A percentile compares a stretch with the other conserved stretches of the same genome.
phyloP scores from a whole-genome alignment of 2,329 filamentous ascomycete genomes.

The Kalmusia sp. region DNA sequence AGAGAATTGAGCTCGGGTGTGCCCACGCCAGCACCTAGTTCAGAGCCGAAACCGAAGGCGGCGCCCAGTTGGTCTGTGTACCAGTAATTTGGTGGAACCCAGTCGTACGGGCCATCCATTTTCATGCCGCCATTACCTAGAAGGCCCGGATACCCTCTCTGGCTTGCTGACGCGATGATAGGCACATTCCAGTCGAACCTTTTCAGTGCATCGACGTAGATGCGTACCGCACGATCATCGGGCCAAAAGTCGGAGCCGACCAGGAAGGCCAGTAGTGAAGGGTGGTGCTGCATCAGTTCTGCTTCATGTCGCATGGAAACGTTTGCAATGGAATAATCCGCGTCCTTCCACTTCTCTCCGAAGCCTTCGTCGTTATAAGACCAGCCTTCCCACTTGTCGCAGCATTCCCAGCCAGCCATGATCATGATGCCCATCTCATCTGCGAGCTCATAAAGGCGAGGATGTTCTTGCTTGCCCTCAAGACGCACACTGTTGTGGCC shows the following conservation, averaged over 20 bases:
- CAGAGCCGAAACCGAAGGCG: conserved; percentile 69
- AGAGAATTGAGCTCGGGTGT: conserved; percentile 65
- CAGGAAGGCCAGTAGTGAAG: conserved; percentile 64
- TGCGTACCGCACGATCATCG: conserved; percentile 60
- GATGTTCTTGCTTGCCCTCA: conserved; percentile 70
- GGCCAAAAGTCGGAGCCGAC: conserved; percentile 71
- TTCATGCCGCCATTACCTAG: conserved; percentile 68
- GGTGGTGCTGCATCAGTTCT: conserved; percentile 65
- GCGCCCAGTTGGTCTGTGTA: conserved; percentile 61
- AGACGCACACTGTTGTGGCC: conserved; percentile 69
- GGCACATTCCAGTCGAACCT: conserved; percentile 63
- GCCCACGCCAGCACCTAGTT: conserved; percentile 67
- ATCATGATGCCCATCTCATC: conserved; percentile 68
- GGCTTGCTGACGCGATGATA: conserved; percentile 64
- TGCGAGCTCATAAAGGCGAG: conserved; percentile 65
- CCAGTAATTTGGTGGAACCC: conserved; percentile 72
- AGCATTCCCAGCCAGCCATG: conserved; percentile 70
- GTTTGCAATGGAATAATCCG: conserved; percentile 64
- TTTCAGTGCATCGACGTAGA: conserved; percentile 61
- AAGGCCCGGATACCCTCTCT: conserved; percentile 59
- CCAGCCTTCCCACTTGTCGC: conserved; percentile 73
- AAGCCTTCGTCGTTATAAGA: conserved; percentile 63
- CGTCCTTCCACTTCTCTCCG: conserved; percentile 57
- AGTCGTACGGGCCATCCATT: conserved; percentile 72
- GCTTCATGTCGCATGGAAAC: conserved; percentile 67